phyloP scores from a whole-genome alignment of 768 basidiomycete genomes.

The Leccinum subtestaceum region DNA sequence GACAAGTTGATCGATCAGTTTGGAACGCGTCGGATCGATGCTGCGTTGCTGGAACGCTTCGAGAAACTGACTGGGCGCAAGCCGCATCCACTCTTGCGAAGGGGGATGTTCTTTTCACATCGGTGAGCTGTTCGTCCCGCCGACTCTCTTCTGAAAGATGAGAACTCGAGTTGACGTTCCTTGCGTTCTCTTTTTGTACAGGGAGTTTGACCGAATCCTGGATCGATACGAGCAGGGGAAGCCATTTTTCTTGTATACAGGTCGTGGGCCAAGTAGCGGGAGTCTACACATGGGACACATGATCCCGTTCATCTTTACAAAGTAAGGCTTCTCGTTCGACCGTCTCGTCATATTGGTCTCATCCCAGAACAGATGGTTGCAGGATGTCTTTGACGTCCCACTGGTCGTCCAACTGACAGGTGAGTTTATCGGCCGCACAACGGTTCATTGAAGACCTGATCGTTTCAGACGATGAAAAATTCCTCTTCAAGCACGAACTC shows the following conservation, averaged over 20 bases:
- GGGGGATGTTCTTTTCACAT: constrained; percentile 98
- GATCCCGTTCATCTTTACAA: constrained; percentile 96
- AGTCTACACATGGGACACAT: constrained; percentile 98
- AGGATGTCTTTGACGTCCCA: constrained; percentile 93
- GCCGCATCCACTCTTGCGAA: constrained; percentile 84
- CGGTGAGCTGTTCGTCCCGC: constrained; percentile 47
- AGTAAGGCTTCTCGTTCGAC: constrained; percentile 49
- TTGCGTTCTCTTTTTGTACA: constrained; percentile 28
- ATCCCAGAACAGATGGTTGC: constrained; percentile 71
- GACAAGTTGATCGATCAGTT: constrained; percentile 94
- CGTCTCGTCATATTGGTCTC: neutral
- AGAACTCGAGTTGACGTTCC: constrained; percentile 1
- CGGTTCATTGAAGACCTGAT: neutral
- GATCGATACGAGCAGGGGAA: constrained; percentile 96
- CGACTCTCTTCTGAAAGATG: neutral
- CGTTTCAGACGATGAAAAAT: constrained; percentile 90
- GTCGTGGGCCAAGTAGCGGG: constrained; percentile 92
- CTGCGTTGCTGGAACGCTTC: constrained; percentile 79
- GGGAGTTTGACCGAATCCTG: constrained; percentile 90
- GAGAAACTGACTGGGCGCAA: constrained; percentile 85
- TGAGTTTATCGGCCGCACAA: constrained; percentile 27
- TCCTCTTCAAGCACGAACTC: constrained; percentile 93
- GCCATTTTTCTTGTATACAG: constrained; percentile 97
- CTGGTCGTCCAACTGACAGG: constrained; percentile 95
- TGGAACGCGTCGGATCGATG: constrained; percentile 81